Base-by-base conservation (phyloP, 257 asterid species). In the Primulina eburnea region DNA sequence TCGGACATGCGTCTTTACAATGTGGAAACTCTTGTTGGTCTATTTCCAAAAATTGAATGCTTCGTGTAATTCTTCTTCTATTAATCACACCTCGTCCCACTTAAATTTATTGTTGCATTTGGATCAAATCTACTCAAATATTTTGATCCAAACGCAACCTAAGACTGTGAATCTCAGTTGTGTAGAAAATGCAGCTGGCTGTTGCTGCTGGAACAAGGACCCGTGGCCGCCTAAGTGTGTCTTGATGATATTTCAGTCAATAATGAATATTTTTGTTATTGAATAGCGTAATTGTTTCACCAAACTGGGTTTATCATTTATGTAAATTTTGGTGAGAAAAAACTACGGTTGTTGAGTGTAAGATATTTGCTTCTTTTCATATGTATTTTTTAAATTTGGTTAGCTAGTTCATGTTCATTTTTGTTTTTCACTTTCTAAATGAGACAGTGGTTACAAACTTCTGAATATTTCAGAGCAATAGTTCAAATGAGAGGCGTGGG, bases 401-500 rank as follows among this genome's bases (percentile, higher is more conserved):
- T 60, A 57, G 35, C 66, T 8, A 34, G 32, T 11, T 50, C 50
- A 1, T 34, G 53, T 33, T 65, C 26, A 37, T 16, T 16, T 59
- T 50, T 52, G 14, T 32, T 64, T 62, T 60, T 34, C 24, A 57
- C 63, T 14, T 67, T 33, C 60, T 72, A 24, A 21, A 47, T n/a
- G 38, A 29, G 11, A 40, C 24, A 4, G 7, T 9, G 43, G 33
- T 38, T 50, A 5, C 3, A 29, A 57, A 62, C 67, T 77, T 73
- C n/a, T 74, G 57, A 50, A 50, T 50, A 50, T 72, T 70, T 62
- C 81, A 90, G 97, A 80, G 75, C 79, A 90, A 93, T 83, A 82
- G 80, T 70, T 77, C 95, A 32, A 78, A 88, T 68, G 98, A 89
- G 73, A 84, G 83, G 71, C 90, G 92, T 67, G 86, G 89, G 18